These are phyloP conservation scores for Toxicodendron radicans DNA, from an alignment of 345 rosid genomes.

Conservation along the genomic window DNA sequence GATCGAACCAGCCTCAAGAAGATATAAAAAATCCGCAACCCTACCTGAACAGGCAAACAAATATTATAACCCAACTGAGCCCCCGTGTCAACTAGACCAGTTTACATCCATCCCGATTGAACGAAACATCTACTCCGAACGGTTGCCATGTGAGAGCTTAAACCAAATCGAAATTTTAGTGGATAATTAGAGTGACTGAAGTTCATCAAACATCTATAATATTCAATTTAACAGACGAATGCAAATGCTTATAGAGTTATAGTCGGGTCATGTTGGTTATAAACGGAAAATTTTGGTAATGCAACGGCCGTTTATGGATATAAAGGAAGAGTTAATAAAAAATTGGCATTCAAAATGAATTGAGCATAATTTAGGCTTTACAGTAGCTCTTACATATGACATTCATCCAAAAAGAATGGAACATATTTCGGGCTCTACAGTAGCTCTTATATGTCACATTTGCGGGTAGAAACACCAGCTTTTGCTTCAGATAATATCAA, in stretches of 20 bases:
- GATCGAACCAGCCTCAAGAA: too few relatives aligned
- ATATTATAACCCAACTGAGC: too few relatives aligned
- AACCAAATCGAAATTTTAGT: too few relatives aligned
- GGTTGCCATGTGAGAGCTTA: too few relatives aligned
- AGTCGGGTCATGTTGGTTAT: not conserved
- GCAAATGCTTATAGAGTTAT: too few relatives aligned
- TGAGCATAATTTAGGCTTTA: constrained; percentile 25
- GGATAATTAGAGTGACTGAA: too few relatives aligned
- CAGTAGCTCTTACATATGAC: constrained; percentile 25
- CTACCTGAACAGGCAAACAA: too few relatives aligned
- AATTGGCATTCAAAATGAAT: constrained; percentile 17
- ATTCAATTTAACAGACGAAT: not conserved
- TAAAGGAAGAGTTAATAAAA: not conserved
- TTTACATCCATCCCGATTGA: too few relatives aligned
- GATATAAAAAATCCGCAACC: too few relatives aligned
- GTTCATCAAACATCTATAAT: not conserved
- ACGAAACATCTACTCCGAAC: too few relatives aligned
- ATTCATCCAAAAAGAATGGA: not conserved
- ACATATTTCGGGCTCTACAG: constrained; percentile 31
- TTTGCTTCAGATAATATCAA: constrained; percentile 16
- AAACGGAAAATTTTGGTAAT: not conserved
- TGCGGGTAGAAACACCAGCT: constrained; percentile 13
- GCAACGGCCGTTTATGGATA: not conserved
- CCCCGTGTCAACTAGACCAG: too few relatives aligned
- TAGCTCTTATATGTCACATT: constrained; percentile 15